These are phyloP conservation scores for Hemisphaericaspora xylanilytica DNA, from an alignment of 1,139 yeast species.

Conservation along the genomic window DNA sequence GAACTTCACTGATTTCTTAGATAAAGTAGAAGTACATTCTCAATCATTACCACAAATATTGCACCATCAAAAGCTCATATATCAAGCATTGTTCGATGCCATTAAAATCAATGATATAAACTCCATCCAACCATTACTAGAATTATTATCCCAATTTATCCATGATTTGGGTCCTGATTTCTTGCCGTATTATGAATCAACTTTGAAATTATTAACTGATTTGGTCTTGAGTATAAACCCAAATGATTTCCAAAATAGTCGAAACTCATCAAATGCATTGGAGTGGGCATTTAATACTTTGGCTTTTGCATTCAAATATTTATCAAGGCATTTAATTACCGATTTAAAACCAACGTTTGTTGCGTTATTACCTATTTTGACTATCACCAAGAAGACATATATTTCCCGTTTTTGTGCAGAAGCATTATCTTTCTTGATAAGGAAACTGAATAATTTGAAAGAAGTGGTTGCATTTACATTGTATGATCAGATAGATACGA, in stretches of 20 bases:
- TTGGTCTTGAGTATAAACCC: conserved; percentile 50
- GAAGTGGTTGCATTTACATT: conserved; percentile 52
- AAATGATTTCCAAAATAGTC: conserved; percentile 41
- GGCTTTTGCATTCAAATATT: conserved; percentile 86
- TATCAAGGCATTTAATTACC: conserved; percentile 59
- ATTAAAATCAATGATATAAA: conserved; percentile 59
- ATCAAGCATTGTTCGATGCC: conserved; percentile 48
- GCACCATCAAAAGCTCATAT: conserved; percentile 66
- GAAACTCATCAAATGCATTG: conserved; percentile 60
- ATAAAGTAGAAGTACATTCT: conserved; percentile 50
- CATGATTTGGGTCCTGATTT: conserved; percentile 95
- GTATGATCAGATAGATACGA: conserved; percentile 35
- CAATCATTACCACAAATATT: conserved; percentile 81
- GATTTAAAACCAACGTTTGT: conserved; percentile 70
- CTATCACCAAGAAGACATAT: conserved; percentile 52
- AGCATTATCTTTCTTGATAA: conserved; percentile 77
- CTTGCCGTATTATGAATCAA: conserved; percentile 58
- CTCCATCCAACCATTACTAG: conserved; percentile 79
- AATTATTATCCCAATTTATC: conserved; percentile 77
- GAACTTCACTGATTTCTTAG: conserved; percentile 64
- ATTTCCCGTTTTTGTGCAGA: conserved; percentile 86
- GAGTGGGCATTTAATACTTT: conserved; percentile 85
- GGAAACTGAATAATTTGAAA: conserved; percentile 58
- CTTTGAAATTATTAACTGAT: conserved; percentile 51
- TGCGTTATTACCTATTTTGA: conserved; percentile 63